These are phyloP conservation scores for Didymella pomorum DNA, from an alignment of 2,329 filamentous ascomycete genomes.

Conservation along the genomic window DNA sequence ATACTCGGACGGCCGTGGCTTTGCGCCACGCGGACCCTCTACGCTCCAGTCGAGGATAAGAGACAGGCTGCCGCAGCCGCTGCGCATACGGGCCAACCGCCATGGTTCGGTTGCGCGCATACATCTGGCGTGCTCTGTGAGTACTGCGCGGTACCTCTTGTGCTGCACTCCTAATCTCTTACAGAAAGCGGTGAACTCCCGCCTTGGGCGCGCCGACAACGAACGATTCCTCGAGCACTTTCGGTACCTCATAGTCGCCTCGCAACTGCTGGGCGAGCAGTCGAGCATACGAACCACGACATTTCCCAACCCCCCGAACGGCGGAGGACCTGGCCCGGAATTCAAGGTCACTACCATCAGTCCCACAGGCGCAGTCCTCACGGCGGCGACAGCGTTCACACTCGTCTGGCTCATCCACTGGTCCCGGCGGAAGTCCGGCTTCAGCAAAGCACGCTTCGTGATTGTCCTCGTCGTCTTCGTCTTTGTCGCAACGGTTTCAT, in stretches of 20 bases:
- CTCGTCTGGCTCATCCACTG: slow-evolving; percentile 76
- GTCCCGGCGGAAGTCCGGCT: slow-evolving; percentile 64
- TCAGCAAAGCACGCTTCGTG: slow-evolving; percentile 63
- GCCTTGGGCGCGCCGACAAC: slow-evolving; percentile 79
- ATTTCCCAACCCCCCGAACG: slow-evolving; percentile 37
- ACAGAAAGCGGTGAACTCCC: slow-evolving; percentile 74
- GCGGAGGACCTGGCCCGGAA: slow-evolving; percentile 37
- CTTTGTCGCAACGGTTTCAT: slow-evolving; percentile 65
- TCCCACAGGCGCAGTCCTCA: slow-evolving; percentile 70
- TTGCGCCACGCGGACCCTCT: slow-evolving; percentile 60
- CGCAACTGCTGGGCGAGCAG: slow-evolving; percentile 79
- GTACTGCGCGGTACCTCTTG: slow-evolving; percentile 11
- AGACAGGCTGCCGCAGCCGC: slow-evolving; percentile 58
- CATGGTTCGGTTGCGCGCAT: slow-evolving; percentile 50
- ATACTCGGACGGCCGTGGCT: slow-evolving; percentile 46
- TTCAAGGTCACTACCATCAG: slow-evolving; percentile 61
- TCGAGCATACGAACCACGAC: slow-evolving; percentile 49
- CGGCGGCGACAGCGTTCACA: slow-evolving; percentile 68
- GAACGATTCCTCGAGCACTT: slow-evolving; percentile 90
- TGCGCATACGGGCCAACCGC: slow-evolving; percentile 50
- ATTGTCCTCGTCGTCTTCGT: slow-evolving; percentile 60
- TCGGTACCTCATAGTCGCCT: slow-evolving; percentile 90
- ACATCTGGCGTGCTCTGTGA: slow-evolving; percentile 51
- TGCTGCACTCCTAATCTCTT: slow-evolving; percentile 22
- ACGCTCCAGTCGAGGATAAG: slow-evolving; percentile 59